Conservation (phyloP, 2,329 filamentous ascomycete species). For the Colletotrichum godetiae region DNA sequence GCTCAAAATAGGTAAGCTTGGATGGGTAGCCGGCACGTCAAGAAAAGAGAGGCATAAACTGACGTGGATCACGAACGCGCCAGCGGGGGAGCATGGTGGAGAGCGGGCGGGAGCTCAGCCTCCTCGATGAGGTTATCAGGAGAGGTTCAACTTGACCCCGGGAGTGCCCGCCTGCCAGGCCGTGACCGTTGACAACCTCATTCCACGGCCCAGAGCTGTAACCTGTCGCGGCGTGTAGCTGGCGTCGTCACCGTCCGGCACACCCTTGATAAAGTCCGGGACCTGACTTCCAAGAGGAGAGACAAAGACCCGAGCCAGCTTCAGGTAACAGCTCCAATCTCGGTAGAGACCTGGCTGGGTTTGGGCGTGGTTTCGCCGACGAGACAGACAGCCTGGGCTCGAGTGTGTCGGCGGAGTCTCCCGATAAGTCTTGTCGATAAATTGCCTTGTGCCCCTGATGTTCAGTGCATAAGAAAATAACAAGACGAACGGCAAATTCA, state of each 20-base stretch:
- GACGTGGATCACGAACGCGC: conserved; percentile 17
- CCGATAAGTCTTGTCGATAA: neutral
- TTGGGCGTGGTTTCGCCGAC: conserved; percentile 2
- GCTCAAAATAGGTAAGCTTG: conserved; percentile 13
- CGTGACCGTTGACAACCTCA: neutral
- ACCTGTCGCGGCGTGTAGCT: neutral
- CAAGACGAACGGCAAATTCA: neutral
- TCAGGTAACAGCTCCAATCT: conserved; percentile 22
- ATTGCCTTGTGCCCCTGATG: conserved; percentile 3
- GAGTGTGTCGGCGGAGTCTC: neutral
- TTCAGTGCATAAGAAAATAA: conserved; percentile 10
- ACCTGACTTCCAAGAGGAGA: conserved; percentile 10
- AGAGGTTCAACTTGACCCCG: conserved; percentile 9
- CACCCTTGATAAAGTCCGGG: neutral
- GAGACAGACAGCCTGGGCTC: conserved; percentile 10
- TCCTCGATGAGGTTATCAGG: conserved; percentile 20
- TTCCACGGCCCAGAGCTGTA: neutral
- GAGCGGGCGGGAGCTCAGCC: conserved; percentile 17
- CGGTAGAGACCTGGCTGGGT: conserved; percentile 15
- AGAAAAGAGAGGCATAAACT: conserved; percentile 20
- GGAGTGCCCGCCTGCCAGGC: neutral
- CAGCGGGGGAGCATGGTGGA: conserved; percentile 17
- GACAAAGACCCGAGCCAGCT: conserved; percentile 7
- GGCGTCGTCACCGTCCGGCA: conserved; percentile 8
- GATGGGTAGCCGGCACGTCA: conserved; percentile 1